Evolutionary conservation across 2,329 filamentous ascomycete genomes (phyloP).

Genomic region (Diplodia corticola): DNA sequence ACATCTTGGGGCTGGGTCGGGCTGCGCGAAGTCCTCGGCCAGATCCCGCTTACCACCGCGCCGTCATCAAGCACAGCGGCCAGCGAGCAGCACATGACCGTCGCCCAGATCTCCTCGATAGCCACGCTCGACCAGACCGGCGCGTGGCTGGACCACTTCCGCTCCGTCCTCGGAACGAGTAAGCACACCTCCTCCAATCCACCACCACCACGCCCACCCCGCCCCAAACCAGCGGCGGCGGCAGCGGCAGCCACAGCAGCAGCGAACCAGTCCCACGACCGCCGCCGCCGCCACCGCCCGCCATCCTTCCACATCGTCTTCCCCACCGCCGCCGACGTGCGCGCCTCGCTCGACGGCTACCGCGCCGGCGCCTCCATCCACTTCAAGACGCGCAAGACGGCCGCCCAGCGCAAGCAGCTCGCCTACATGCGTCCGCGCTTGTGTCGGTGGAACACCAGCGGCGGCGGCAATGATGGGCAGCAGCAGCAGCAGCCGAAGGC

Average conservation of each 20-base stretch:
- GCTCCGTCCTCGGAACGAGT: constrained; percentile 45
- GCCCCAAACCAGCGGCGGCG: not conserved
- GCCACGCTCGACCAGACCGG: constrained; percentile 72
- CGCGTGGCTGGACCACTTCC: constrained; percentile 68
- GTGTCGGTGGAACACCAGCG: constrained; percentile 63
- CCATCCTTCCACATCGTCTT: constrained; percentile 71
- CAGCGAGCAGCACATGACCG: constrained; percentile 38
- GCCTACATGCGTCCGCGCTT: constrained; percentile 69
- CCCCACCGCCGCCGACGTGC: constrained; percentile 76
- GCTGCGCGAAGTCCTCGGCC: constrained; percentile 60
- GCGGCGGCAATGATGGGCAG: not conserved
- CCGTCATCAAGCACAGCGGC: constrained; percentile 56
- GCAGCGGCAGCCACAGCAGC: too few species aligned
- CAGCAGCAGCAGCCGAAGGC: not conserved
- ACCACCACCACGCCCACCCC: not conserved
- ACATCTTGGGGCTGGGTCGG: constrained; percentile 78
- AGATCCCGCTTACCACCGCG: constrained; percentile 35
- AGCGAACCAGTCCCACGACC: too few species aligned
- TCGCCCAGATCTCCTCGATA: constrained; percentile 74
- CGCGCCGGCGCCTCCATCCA: constrained; percentile 77
- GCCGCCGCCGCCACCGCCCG: constrained; percentile 23
- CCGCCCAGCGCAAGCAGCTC: constrained; percentile 72
- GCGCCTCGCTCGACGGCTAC: constrained; percentile 76
- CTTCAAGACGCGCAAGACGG: constrained; percentile 70
- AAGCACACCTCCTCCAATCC: not conserved